Evolutionary conservation across 169 alveolate species (phyloP), one percentile per base, ranked within the genome.

Genomic region (Besnoitia besnoiti): DNA sequence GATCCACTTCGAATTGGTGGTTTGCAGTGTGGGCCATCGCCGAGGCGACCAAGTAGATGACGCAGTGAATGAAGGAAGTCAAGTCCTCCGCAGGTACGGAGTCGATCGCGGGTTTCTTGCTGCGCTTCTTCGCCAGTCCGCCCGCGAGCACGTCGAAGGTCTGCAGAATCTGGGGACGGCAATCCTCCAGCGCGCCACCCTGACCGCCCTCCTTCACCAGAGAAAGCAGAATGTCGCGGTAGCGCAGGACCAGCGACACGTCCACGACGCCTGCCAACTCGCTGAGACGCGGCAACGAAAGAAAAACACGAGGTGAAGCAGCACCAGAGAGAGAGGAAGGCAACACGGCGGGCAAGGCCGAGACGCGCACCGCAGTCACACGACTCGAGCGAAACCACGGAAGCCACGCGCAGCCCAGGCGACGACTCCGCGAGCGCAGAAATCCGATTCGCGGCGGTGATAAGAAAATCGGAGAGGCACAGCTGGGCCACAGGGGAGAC

Each of bases 261-360:
- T 77, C 87, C 40, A 77, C 87, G 30, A 77, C 87, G 8, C 87
- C 87, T 42, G 87, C 87, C 87, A 77, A 7, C 59, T 77, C 87
- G 35, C 87, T 77, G 87, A 2, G 33, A 30, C 44, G 27, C 7
- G 19, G 37, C 87, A 10, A 10, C 33, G 80, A 14, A 67, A 14
- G 37, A 67, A 10, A 14, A 33, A n/a, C 80, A 24, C 12, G 19
- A 30, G 80, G 8, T 10, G 40, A 7, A 67, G 80, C 33, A 30
- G 59, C 21, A 40, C 37, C 44, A 37, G 5, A 42, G 59, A 39
- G 10, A 77, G 27, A 73, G 30, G 21, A 19, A 73, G n/a, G 12
- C 37, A 7, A 62, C 79, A 62, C 39, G 79, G 5, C 79, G 55
- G 55, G 14, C 55, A 49, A 8, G 24, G 24, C 55, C 55, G n/a